Conservation (phyloP, 1,139 yeast species). For the Pichia inconspicua region DNA sequence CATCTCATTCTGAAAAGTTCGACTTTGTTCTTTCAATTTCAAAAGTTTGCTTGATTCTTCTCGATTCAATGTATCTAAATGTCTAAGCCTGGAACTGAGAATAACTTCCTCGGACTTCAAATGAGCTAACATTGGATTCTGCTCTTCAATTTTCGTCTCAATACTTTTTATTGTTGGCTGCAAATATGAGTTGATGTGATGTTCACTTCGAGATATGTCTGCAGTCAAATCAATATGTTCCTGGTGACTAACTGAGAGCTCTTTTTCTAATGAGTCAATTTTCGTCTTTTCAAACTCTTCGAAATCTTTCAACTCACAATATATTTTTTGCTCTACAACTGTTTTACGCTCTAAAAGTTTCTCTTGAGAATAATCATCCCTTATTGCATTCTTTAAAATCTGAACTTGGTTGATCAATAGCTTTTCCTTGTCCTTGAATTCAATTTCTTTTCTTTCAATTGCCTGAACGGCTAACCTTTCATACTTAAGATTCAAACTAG, state of each 20-base stretch:
- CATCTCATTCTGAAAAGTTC: slow-evolving; percentile 5
- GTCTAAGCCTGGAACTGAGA: slow-evolving; percentile 2
- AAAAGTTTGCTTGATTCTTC: slow-evolving; percentile 11
- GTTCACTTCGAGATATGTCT: slow-evolving; percentile 1
- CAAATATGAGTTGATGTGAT: neutral
- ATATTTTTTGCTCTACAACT: neutral
- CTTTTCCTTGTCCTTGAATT: slow-evolving; percentile 8
- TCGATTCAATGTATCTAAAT: slow-evolving; percentile 6
- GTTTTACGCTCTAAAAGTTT: neutral
- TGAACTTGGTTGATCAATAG: slow-evolving; percentile 7
- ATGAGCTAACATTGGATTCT: neutral
- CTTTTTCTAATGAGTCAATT: neutral
- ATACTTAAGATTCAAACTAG: slow-evolving; percentile 14
- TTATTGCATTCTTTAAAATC: slow-evolving; percentile 5
- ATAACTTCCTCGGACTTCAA: slow-evolving; percentile 17
- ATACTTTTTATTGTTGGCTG: neutral
- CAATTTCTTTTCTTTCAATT: slow-evolving; percentile 9
- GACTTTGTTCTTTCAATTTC: slow-evolving; percentile 6
- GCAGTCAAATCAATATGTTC: neutral
- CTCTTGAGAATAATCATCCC: neutral
- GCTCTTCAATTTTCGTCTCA: neutral
- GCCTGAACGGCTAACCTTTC: slow-evolving; percentile 13
- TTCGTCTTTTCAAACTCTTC: slow-evolving; percentile 2
- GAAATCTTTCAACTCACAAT: slow-evolving; percentile 1
- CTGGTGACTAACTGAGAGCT: neutral